These are phyloP conservation scores for Geotrichum phurueaensis DNA, from an alignment of 1,139 yeast species.

Conservation along the genomic window DNA sequence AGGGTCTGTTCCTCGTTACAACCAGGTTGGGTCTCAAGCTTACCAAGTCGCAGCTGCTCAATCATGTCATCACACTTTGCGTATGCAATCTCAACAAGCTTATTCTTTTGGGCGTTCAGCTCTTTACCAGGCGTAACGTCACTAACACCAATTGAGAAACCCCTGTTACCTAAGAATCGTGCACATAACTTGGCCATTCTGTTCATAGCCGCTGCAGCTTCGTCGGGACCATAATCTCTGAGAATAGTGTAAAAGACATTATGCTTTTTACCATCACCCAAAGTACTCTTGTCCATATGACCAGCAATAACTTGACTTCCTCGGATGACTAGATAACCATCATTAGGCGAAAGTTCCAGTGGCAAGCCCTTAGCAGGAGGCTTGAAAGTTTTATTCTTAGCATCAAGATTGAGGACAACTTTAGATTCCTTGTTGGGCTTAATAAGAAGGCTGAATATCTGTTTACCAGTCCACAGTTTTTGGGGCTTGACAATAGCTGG, in stretches of 20 bases:
- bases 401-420: conserved; percentile 85
- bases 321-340: conserved; percentile 84
- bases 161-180: conserved; percentile 86
- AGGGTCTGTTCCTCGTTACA: conserved; percentile 97
- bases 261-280: conserved; percentile 97
- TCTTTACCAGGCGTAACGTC: conserved; percentile 93
- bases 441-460: conserved; percentile 80
- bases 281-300: conserved; percentile 91
- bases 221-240: conserved; percentile 92
- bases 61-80: conserved; percentile 88
- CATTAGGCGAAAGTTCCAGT: conserved; percentile 95
- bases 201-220: conserved; percentile 95
- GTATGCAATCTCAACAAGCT: conserved; percentile 87
- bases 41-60: conserved; percentile 71
- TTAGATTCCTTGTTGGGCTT: conserved; percentile 71
- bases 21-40: conserved; percentile 97
- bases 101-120: conserved; percentile 72
- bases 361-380: conserved; percentile 69
- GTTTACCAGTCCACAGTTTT: conserved; percentile 95
- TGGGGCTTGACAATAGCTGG: conserved; percentile 90
- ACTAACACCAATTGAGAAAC: conserved; percentile 93
- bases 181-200: conserved; percentile 98
- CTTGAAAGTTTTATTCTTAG: conserved; percentile 81
- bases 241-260: conserved; percentile 92
- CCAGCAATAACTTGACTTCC: conserved; percentile 89